These are phyloP conservation scores for Fusarium austroafricanum DNA, from an alignment of 2,329 filamentous ascomycete species.

Conservation along the genomic window DNA sequence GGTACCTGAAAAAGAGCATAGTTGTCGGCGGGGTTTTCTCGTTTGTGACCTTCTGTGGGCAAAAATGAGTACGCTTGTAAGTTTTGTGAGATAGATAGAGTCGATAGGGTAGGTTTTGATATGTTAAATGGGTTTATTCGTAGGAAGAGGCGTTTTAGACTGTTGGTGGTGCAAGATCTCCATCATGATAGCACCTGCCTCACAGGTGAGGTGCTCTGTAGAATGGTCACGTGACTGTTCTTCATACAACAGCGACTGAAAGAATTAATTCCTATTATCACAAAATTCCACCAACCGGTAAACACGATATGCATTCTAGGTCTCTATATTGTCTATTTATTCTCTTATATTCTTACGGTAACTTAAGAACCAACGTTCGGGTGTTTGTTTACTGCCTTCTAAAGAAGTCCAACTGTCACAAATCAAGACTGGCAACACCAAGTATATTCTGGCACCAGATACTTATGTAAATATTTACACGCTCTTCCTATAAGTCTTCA, in stretches of 20 bases:
- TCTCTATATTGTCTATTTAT: neutral
- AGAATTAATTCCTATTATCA: neutral
- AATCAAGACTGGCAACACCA: neutral
- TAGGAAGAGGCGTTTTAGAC: conserved; percentile 24
- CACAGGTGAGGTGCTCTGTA: conserved; percentile 1
- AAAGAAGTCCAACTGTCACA: neutral
- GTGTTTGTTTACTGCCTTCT: neutral
- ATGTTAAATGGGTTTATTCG: conserved; percentile 4
- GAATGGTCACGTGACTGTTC: conserved; percentile 27
- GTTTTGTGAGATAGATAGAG: too few species aligned
- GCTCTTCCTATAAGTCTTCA: neutral
- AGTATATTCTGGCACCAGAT: neutral
- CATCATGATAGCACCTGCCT: conserved; percentile 33
- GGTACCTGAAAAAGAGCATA: conserved; percentile 61
- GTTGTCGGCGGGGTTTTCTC: conserved; percentile 37
- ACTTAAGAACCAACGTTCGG: neutral
- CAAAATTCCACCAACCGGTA: neutral
- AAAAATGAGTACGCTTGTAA: neutral
- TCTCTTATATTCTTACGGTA: neutral
- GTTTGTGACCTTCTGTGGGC: neutral
- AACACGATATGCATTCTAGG: neutral
- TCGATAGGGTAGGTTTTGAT: neutral
- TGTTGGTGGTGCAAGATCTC: conserved; percentile 33
- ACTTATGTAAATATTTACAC: neutral
- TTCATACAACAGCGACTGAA: neutral